Evolutionary conservation across 108 stramenopile species (phyloP).

Genomic region (Bacterosira constricta): DNA sequence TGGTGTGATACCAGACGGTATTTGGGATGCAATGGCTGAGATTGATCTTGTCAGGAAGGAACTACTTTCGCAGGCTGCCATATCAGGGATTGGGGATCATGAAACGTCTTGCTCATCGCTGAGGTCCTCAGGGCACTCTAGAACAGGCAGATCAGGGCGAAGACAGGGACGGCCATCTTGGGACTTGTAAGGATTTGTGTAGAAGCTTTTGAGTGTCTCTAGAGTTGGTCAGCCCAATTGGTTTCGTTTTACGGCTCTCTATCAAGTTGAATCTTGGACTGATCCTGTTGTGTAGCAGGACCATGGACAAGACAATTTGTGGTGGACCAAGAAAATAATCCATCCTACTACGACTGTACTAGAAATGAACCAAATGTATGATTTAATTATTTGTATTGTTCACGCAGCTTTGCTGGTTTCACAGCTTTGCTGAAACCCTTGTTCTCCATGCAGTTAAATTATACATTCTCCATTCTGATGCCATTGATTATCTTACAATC

Average conservation of each 20-base stretch:
- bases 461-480: too few species aligned
- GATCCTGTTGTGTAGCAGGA: not conserved
- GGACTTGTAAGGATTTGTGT: not conserved
- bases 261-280: not conserved
- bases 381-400: too few species aligned
- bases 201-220: too few species aligned
- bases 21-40: slow-evolving; percentile 76
- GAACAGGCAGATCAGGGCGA: not conserved
- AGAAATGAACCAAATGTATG: too few species aligned
- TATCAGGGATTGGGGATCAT: too few species aligned
- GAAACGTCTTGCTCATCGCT: too few species aligned
- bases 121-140: not conserved
- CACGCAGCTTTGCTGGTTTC: too few species aligned
- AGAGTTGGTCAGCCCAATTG: too few species aligned
- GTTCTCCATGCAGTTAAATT: too few species aligned
- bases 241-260: not conserved
- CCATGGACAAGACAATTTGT: not conserved
- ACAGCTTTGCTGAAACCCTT: too few species aligned
- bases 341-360: too few species aligned
- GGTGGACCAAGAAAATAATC: not conserved
- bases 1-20: slow-evolving; percentile 45
- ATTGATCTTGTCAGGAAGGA: slow-evolving; percentile 67
- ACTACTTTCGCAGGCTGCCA: slow-evolving; percentile 38
- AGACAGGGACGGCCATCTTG: not conserved
- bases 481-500: too few species aligned